phyloP scores from a whole-genome alignment of 2,329 filamentous ascomycete genomes.

The Metarhizium robertsii region DNA sequence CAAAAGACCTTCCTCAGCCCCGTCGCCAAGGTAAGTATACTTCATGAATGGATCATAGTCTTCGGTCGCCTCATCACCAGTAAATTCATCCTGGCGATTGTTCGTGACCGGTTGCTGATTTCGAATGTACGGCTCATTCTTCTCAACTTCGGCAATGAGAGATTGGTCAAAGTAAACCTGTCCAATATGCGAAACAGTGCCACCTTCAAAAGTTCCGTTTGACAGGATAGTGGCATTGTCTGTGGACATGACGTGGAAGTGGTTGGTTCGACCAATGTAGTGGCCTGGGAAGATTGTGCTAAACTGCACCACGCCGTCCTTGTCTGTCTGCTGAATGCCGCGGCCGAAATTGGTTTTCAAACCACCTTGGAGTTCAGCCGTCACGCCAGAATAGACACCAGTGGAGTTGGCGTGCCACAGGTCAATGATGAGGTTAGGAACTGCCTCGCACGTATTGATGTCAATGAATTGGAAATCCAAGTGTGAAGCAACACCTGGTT shows the following conservation, averaged over 20 bases:
- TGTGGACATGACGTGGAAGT: constrained; percentile 28
- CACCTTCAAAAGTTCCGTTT: constrained; percentile 41
- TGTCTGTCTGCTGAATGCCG: constrained; percentile 29
- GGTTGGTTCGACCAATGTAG: constrained; percentile 29
- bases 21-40: constrained; percentile 46
- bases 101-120: constrained; percentile 34
- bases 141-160: constrained; percentile 38
- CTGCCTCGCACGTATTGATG: constrained; percentile 29
- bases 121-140: constrained; percentile 31
- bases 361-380: constrained; percentile 24
- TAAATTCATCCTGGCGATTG: constrained; percentile 40
- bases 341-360: constrained; percentile 28
- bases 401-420: constrained; percentile 37
- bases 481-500: constrained; percentile 28
- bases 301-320: constrained; percentile 31
- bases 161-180: constrained; percentile 51
- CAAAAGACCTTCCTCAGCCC: constrained; percentile 39
- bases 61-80: constrained; percentile 31
- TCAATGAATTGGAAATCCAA: constrained; percentile 35
- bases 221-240: constrained; percentile 24
- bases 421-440: constrained; percentile 30
- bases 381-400: constrained; percentile 34
- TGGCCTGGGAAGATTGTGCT: constrained; percentile 34
- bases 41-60: constrained; percentile 49
- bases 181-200: constrained; percentile 48